Evolutionary conservation across 1,284 basidiomycete genomes (phyloP).

Genomic region (Coniophora puteana): DNA sequence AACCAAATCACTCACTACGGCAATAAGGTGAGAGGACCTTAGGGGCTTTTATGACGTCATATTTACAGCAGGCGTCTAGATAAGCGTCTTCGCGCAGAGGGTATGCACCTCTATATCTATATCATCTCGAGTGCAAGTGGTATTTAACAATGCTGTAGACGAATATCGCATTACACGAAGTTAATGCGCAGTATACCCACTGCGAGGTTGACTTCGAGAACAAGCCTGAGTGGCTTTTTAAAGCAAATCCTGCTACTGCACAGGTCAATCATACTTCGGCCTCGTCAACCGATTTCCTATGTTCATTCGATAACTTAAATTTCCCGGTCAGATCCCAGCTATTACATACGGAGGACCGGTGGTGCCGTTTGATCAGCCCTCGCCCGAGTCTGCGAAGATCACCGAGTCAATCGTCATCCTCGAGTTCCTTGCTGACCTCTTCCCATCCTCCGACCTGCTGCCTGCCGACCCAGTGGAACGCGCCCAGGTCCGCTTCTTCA

Average conservation of each 20-base stretch:
- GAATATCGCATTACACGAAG: conserved; percentile 56
- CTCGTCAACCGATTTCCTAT: conserved; percentile 38
- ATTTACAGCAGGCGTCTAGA: too few relatives aligned
- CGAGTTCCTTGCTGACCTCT: conserved; percentile 59
- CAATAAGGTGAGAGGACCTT: too few relatives aligned
- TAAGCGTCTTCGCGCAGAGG: too few relatives aligned
- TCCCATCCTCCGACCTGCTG: conserved; percentile 42
- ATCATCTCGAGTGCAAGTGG: too few relatives aligned
- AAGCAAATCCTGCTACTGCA: too few relatives aligned
- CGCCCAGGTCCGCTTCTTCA: conserved; percentile 58
- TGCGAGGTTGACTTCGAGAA: conserved; percentile 51
- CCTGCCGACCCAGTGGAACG: conserved; percentile 51
- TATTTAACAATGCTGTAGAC: too few relatives aligned
- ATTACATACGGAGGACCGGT: conserved; percentile 56
- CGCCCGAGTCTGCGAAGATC: conserved; percentile 53
- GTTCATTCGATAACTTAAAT: too few relatives aligned
- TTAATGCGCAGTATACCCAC: conserved; percentile 42
- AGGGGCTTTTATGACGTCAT: too few relatives aligned
- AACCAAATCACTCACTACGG: too few relatives aligned
- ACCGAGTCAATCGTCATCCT: conserved; percentile 60
- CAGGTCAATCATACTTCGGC: conserved; percentile 55
- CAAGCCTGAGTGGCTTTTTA: conserved; percentile 65
- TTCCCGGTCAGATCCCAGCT: conserved; percentile 46
- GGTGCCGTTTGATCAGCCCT: conserved; percentile 46
- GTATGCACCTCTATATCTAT: too few relatives aligned